Conservation (phyloP, 805 yeast genomes). For the Vanderwaltozyma tropicalis region DNA sequence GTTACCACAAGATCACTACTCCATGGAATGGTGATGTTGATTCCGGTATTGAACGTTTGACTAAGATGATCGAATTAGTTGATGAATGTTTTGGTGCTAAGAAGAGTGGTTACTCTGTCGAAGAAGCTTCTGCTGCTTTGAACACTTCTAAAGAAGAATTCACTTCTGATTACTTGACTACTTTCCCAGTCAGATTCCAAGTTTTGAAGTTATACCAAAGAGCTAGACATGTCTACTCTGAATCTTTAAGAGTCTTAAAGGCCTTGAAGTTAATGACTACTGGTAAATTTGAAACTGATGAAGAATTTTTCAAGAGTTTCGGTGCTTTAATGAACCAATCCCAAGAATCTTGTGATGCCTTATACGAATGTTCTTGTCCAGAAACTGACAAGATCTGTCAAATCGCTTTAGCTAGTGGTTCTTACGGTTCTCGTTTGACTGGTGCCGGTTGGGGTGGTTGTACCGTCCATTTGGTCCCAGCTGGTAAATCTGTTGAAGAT, state of each 20-base stretch:
- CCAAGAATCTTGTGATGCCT: constrained; percentile 40
- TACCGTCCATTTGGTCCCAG: constrained; percentile 47
- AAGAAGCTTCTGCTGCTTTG: constrained; percentile 37
- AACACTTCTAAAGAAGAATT: constrained; percentile 36
- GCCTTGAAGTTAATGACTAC: constrained; percentile 34
- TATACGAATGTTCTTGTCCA: constrained; percentile 45
- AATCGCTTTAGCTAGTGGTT: constrained; percentile 46
- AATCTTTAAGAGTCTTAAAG: constrained; percentile 47
- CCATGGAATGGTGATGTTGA: constrained; percentile 41
- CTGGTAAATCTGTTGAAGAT: constrained; percentile 20
- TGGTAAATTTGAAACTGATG: constrained; percentile 8
- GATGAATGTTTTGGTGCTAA: constrained; percentile 34
- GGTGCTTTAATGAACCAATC: constrained; percentile 52
- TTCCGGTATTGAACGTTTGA: constrained; percentile 33
- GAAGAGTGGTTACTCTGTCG: constrained; percentile 40
- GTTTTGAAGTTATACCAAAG: constrained; percentile 47
- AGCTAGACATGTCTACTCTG: constrained; percentile 53
- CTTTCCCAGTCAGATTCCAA: constrained; percentile 49
- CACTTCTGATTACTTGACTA: constrained; percentile 34
- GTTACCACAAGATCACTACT: constrained; percentile 14
- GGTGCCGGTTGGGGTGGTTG: constrained; percentile 79
- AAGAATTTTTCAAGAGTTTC: constrained; percentile 32
- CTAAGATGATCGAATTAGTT: constrained; percentile 33
- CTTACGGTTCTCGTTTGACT: constrained; percentile 62
- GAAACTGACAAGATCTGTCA: constrained; percentile 44